These are phyloP conservation scores for Hemileia vastatrix DNA, from an alignment of 1,284 basidiomycete genomes.

Conservation along the genomic window DNA sequence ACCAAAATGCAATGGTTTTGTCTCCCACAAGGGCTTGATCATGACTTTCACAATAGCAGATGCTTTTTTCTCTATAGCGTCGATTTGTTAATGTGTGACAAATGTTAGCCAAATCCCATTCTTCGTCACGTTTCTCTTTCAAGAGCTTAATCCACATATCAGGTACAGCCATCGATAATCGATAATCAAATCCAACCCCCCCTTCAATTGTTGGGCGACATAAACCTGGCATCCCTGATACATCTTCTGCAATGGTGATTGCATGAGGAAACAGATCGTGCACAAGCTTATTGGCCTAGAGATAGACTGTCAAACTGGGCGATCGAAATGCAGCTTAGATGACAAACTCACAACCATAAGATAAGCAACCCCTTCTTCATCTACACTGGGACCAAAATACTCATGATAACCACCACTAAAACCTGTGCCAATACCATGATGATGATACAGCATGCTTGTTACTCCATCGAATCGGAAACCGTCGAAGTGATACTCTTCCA, in stretches of 20 bases:
- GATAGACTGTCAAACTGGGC: neutral
- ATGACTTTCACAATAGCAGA: slow-evolving; percentile 92
- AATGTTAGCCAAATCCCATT: slow-evolving; percentile 82
- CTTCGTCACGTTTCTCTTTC: slow-evolving; percentile 77
- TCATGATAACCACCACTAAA: slow-evolving; percentile 98
- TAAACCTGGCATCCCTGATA: slow-evolving; percentile 94
- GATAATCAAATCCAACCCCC: slow-evolving; percentile 94
- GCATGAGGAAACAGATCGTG: slow-evolving; percentile 67
- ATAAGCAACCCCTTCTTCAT: slow-evolving; percentile 83
- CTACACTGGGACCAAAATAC: slow-evolving; percentile 79
- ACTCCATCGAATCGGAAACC: slow-evolving; percentile 98
- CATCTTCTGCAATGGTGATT: slow-evolving; percentile 94
- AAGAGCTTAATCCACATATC: slow-evolving; percentile 99
- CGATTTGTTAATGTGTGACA: slow-evolving; percentile 83
- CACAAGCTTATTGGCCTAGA: slow-evolving; percentile 79
- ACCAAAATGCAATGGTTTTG: slow-evolving; percentile 96
- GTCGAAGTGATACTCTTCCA: slow-evolving; percentile 91
- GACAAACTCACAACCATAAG: slow-evolving; percentile 75
- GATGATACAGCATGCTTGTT: slow-evolving; percentile 96
- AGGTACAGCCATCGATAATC: slow-evolving; percentile 92
- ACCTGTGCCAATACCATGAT: slow-evolving; percentile 93
- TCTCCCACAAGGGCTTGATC: slow-evolving; percentile 97
- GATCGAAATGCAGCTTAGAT: neutral
- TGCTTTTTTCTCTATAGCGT: slow-evolving; percentile 76
- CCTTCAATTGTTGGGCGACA: slow-evolving; percentile 69